Base-by-base conservation (phyloP, 1,139 yeast genomes). In the Saccharomyces hybrid region DNA sequence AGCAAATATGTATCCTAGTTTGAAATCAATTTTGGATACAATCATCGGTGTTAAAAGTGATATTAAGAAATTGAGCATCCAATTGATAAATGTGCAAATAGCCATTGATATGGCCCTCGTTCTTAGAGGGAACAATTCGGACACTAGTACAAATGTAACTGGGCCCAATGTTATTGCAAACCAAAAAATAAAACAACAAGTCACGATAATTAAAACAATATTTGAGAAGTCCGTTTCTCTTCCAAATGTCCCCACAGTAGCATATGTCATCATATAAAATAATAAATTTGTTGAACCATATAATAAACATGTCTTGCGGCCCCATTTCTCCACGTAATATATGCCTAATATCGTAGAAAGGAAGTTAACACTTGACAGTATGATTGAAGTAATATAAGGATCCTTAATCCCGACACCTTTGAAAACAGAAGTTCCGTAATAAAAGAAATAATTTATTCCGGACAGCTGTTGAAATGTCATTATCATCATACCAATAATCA, bases 111-210 rank as follows among this genome's bases (percentile, higher is more conserved):
- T 82, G 28, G 88, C 79, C 72, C 87, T 82, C 60, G 86, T 81
- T 70, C 87, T 80, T 59, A 84, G 78, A 59, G 95, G 93, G 74
- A 82, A 88, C 54, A 86, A 74, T 73, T 88, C 96, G 46, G 91
- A 81, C 49, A 84, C 82, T 64, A 86, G 78, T 56, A 85, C 86
- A 75, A 79, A 88, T 47, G 86, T 83, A 62, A 86, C 83, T 58
- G 96, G 95, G 48, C 93, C 96, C 88, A 95, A 85, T 8, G 95
- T 83, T 44, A 84, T 76, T 27, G 96, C 95, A 70, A 88, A 88
- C 71, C 80, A 83, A 73, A 83, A 78, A 58, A 88, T 84, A 75
- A 80, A 88, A 59, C 86, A 69, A 73, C 93, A 85, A 23, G 93
- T 82, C 57, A 88, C 78, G 66, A 82, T 80, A 70, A 88, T 86